phyloP scores from a whole-genome alignment of 306 rosid genomes.

The Cucurbita pepo region DNA sequence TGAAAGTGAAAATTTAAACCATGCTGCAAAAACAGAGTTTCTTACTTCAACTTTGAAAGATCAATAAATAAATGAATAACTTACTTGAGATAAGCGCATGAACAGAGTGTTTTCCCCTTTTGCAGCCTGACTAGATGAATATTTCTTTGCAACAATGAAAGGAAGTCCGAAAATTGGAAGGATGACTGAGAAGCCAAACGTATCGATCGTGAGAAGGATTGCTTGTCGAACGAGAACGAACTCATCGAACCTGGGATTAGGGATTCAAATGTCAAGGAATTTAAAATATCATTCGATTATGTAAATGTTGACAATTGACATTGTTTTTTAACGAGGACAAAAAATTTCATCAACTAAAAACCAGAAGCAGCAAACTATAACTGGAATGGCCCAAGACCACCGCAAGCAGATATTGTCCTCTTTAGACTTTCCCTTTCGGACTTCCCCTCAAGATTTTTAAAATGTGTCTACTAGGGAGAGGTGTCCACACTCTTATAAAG shows the following conservation, averaged over 20 bases:
- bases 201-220: conserved; percentile 67
- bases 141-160: conserved; percentile 36
- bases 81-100: conserved; percentile 52
- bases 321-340: neutral
- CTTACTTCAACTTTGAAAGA: neutral
- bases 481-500: too few relatives aligned
- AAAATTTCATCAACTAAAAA: neutral
- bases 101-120: conserved; percentile 25
- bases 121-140: conserved; percentile 7
- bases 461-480: too few relatives aligned
- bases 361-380: neutral
- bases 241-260: conserved; percentile 72
- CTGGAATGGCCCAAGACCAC: too few relatives aligned
- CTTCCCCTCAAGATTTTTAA: too few relatives aligned
- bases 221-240: conserved; percentile 76
- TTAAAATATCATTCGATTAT: neutral
- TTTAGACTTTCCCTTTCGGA: too few relatives aligned
- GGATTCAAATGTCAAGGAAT: neutral
- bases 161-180: conserved; percentile 83
- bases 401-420: too few relatives aligned
- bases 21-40: neutral
- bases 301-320: neutral
- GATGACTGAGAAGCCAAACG: conserved; percentile 81
- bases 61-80: conserved; percentile 13
- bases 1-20: neutral